Evolutionary conservation across 208 protist species (phyloP).

Genomic region (Zelonia costaricensis): DNA sequence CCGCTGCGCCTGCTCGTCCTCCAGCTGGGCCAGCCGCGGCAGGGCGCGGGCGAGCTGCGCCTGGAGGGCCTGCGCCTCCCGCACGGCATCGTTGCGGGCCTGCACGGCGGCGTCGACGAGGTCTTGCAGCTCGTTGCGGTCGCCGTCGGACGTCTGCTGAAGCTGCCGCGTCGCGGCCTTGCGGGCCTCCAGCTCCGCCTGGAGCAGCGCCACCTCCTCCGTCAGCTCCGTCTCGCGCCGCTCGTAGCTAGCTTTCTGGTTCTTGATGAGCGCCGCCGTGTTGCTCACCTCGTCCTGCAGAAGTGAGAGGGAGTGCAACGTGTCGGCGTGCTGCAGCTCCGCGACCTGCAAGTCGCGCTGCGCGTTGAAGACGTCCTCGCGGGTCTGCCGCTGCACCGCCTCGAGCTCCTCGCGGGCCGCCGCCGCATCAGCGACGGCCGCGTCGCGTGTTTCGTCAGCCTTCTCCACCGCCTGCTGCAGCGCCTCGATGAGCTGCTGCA

Average conservation of each 20-base stretch:
- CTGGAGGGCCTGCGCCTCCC: conserved; percentile 35
- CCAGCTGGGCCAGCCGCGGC: conserved; percentile 52
- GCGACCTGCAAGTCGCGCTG: conserved; percentile 51
- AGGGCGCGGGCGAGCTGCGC: conserved; percentile 46
- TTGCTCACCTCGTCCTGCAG: conserved; percentile 33
- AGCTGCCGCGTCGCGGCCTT: conserved; percentile 23
- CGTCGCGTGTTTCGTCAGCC: conserved; percentile 24
- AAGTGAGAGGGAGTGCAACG: conserved; percentile 34
- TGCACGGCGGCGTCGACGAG: conserved; percentile 26
- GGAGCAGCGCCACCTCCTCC: conserved; percentile 37
- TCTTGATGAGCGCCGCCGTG: conserved; percentile 29
- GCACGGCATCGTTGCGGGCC: conserved; percentile 29
- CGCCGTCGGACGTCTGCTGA: conserved; percentile 28
- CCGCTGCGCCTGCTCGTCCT: conserved; percentile 48
- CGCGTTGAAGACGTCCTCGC: conserved; percentile 48
- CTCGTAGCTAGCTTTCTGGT: conserved; percentile 48
- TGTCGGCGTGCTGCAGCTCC: conserved; percentile 48
- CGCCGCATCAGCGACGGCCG: conserved; percentile 32
- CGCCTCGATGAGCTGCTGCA: conserved; percentile 40
- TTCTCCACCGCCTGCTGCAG: conserved; percentile 34
- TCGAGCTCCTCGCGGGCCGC: conserved; percentile 33
- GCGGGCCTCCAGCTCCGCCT: conserved; percentile 32
- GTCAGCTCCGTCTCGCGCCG: conserved; percentile 33
- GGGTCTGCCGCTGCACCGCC: conserved; percentile 21
- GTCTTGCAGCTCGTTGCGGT: conserved; percentile 22